These are phyloP conservation scores for Ampelomyces quisqualis DNA, from an alignment of 2,329 filamentous ascomycete species.

Conservation along the genomic window DNA sequence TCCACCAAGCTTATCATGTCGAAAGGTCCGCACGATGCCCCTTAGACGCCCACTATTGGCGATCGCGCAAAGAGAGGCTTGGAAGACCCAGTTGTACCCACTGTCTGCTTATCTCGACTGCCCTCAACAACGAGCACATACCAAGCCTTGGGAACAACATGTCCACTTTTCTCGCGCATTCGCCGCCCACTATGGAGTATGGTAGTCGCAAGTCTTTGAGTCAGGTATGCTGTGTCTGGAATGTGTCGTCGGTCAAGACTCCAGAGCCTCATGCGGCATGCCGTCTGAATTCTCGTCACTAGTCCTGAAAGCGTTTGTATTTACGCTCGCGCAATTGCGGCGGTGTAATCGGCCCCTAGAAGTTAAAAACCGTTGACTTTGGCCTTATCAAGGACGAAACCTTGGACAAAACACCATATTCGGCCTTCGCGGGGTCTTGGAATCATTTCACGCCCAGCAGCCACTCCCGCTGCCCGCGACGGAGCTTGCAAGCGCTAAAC, in stretches of 20 bases:
- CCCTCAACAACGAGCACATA: conserved; percentile 29
- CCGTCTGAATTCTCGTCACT: not conserved
- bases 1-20: conserved; percentile 17
- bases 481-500: conserved; percentile 16
- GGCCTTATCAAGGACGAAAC: no score
- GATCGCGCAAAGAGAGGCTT: conserved; percentile 26
- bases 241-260: conserved; percentile 25
- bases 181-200: conserved; percentile 15
- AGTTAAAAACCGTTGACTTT: no score
- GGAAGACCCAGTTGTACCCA: conserved; percentile 39
- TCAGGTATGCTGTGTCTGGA: conserved; percentile 19
- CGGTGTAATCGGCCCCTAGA: conserved; percentile 2
- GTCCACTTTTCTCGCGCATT: conserved; percentile 36
- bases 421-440: conserved; percentile 16
- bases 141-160: conserved; percentile 23
- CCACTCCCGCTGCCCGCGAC: conserved; percentile 33
- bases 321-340: conserved; percentile 10
- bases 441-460: conserved; percentile 22
- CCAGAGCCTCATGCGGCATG: conserved; percentile 3
- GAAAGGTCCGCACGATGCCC: conserved; percentile 24
- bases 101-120: conserved; percentile 37
- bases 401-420: conserved; percentile 11
- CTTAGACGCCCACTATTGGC: conserved; percentile 28
- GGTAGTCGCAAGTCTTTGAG: conserved; percentile 27
- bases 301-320: conserved; percentile 1